Percentiles rank a stretch among this genome's conserved stretches.
phyloP scores from a whole-genome alignment of 75 land plant species.

The Ceratopteris richardii region DNA sequence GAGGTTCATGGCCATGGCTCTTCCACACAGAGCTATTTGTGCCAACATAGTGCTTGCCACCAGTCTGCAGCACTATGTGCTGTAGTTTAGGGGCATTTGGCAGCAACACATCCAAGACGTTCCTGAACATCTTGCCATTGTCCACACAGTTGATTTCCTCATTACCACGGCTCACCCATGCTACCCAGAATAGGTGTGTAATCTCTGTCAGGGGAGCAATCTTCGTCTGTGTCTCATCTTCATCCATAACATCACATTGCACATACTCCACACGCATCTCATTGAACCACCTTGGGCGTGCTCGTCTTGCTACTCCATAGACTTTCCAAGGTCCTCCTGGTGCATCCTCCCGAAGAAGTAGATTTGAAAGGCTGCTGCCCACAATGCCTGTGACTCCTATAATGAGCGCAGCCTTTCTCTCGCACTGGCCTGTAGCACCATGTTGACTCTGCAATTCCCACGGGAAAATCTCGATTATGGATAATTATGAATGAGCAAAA shows the following conservation, averaged over 20 bases:
- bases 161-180: constrained; percentile 32
- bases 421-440: neutral
- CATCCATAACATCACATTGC: constrained; percentile 30
- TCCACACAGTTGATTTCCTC: constrained; percentile 38
- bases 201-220: constrained; percentile 52
- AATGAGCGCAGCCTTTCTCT: constrained; percentile 18
- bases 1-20: constrained; percentile 35
- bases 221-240: constrained; percentile 32
- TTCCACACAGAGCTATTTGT: constrained; percentile 27
- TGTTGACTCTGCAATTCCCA: neutral
- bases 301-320: constrained; percentile 24
- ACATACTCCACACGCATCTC: constrained; percentile 11
- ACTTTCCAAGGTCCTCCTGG: constrained; percentile 31
- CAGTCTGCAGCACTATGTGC: constrained; percentile 75
- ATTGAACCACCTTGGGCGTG: constrained; percentile 17
- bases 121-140: constrained; percentile 51
- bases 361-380: constrained; percentile 56
- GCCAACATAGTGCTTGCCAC: constrained; percentile 65
- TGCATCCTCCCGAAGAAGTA: constrained; percentile 23
- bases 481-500: neutral
- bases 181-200: constrained; percentile 70
- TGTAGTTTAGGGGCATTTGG: constrained; percentile 45
- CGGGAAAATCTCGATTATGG: too few species aligned
- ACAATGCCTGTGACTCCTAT: constrained; percentile 61
- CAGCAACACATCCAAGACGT: constrained; percentile 48